Percentiles rank a stretch among this genome's conserved stretches.
phyloP scores from a whole-genome alignment of 306 rosid genomes.

The Cicer judaicum region DNA sequence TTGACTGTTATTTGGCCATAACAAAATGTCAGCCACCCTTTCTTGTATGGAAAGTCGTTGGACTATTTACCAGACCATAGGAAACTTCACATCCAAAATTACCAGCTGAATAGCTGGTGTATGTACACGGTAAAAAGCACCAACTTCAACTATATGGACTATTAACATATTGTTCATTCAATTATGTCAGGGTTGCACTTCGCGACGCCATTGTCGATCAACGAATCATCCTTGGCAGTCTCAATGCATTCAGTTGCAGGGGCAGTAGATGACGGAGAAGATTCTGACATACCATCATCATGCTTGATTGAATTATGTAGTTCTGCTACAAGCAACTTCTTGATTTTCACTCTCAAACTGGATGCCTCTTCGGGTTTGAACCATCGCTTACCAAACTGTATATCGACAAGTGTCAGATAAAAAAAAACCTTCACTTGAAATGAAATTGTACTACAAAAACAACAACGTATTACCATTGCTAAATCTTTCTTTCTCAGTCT shows the following conservation, averaged over 20 bases:
- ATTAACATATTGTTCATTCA: slow-evolving; percentile 41
- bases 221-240: slow-evolving; percentile 9
- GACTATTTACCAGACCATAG: slow-evolving; percentile 11
- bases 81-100: slow-evolving; percentile 26
- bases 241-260: slow-evolving; percentile 29
- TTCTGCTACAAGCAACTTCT: slow-evolving; percentile 59
- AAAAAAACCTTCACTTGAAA: slow-evolving; percentile 14
- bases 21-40: slow-evolving; percentile 7
- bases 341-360: slow-evolving; percentile 74
- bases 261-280: slow-evolving; percentile 42
- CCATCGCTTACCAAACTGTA: slow-evolving; percentile 86
- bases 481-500: slow-evolving; percentile 76
- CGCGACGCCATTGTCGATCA: slow-evolving; percentile 36
- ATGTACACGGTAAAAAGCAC: slow-evolving; percentile 40
- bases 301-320: slow-evolving; percentile 49
- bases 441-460: not conserved
- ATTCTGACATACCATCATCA: slow-evolving; percentile 24
- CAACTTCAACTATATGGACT: slow-evolving; percentile 22
- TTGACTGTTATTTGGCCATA: slow-evolving; percentile 4
- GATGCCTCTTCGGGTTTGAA: slow-evolving; percentile 92
- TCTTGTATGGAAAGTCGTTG: slow-evolving; percentile 18
- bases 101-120: slow-evolving; percentile 26
- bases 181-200: slow-evolving; percentile 10
- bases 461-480: slow-evolving; percentile 60
- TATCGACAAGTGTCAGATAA: slow-evolving; percentile 36